Base-by-base conservation (phyloP, 2,329 filamentous ascomycete genomes). In the Blastomyces parvus region DNA sequence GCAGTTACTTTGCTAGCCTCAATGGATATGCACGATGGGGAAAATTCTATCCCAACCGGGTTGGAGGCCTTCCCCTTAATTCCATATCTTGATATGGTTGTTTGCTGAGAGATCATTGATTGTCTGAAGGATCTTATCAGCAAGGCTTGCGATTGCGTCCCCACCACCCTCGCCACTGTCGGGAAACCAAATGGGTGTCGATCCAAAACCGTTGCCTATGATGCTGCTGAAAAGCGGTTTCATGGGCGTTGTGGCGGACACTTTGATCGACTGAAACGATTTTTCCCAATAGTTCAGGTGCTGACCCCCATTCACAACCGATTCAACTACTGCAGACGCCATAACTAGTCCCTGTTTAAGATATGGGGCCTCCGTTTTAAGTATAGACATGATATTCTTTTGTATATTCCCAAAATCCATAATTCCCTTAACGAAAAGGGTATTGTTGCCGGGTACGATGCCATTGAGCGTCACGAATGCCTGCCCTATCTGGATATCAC, bases 381-480 rank as follows among this genome's bases (percentile, higher is more conserved):
- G 6, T 27, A 61, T 55, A 22, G 42, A 2, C 2, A 36, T 55
- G 36, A 61, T 61, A 53, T 61, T 53, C 22, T 42, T 36, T 53
- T 61, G 46, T 14, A 61, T 42, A 30, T 40, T 53, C 25, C 46
- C 27, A 36, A 22, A 46, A 27, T 62, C 44, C 5, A 64, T n/a
- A 19, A 58, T 64, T 56, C 42, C 60, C 25, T 62, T 48, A 38
- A 64, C 60, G 38, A 62, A 44, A 36, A 64, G 46, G 14, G 59
- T 62, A 46, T 64, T 64, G 60, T 61, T 55, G 25, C 60, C 63
- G 14, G 63, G 60, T 17, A 61, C 60, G 33, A 64, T 62, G 13
- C 46, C 60, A 27, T 62, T 38, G 27, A 62, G 36, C 9, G 61
- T 14, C 30, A 50, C 50, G 27, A 57, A 55, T 4, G 19, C 60